A percentile compares a stretch with the other conserved stretches of the same genome.
Conservation (phyloP, 1,284 basidiomycete genomes). For the Stygiomarasmius scandens region DNA sequence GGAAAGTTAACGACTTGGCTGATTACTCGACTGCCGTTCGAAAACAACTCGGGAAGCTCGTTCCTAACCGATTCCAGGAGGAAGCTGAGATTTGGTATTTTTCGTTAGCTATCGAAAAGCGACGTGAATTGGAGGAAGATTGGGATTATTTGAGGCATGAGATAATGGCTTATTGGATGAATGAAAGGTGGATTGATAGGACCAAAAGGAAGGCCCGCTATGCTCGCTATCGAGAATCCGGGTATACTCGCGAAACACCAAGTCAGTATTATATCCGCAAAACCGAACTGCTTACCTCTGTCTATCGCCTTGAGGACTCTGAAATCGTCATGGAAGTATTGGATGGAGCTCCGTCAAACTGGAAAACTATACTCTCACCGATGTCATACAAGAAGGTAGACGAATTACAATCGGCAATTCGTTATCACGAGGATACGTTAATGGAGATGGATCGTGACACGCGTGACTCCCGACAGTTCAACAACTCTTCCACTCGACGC, state of each 20-base stretch:
- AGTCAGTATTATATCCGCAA: slow-evolving; percentile 19
- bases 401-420: slow-evolving; percentile 21
- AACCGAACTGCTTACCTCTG: slow-evolving; percentile 2
- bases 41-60: too few relatives aligned
- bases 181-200: background rate
- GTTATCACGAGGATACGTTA: slow-evolving; percentile 11
- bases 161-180: slow-evolving; percentile 5
- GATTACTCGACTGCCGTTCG: too few relatives aligned
- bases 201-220: background rate
- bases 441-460: background rate
- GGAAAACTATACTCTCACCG: slow-evolving; percentile 24
- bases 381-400: slow-evolving; percentile 15
- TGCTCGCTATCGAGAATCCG: slow-evolving; percentile 24
- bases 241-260: slow-evolving; percentile 16
- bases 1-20: too few relatives aligned
- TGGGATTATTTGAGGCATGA: background rate
- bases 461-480: too few relatives aligned
- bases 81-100: slow-evolving; percentile 1
- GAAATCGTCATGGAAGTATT: slow-evolving; percentile 24
- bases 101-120: background rate
- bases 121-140: background rate
- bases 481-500: background rate
- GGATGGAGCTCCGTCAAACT: slow-evolving; percentile 24
- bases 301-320: slow-evolving; percentile 14
- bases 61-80: too few relatives aligned